Evolutionary conservation across 75 land plant genomes (phyloP).

Genomic region (Larix kaempferi): DNA sequence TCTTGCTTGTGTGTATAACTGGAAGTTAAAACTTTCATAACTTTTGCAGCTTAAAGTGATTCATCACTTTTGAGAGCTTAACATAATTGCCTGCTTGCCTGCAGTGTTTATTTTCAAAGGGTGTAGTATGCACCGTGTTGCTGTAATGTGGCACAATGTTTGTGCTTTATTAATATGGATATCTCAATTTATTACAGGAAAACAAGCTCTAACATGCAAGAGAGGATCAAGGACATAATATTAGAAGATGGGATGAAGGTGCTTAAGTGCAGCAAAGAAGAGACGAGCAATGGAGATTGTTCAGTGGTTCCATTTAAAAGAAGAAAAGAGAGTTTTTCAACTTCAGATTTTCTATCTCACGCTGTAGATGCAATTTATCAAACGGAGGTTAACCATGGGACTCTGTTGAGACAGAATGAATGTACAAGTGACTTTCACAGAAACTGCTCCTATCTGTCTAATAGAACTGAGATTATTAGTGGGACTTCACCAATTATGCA

Average conservation of each 20-base stretch:
- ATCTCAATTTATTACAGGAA: neutral
- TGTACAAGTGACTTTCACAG: neutral
- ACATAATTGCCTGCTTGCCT: neutral
- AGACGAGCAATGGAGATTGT: neutral
- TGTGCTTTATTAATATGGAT: neutral
- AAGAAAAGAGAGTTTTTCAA: neutral
- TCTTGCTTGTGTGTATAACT: neutral
- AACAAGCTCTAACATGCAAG: conserved; percentile 8
- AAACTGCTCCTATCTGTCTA: neutral
- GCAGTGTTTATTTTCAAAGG: neutral
- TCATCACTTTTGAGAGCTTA: neutral
- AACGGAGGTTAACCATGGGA: neutral
- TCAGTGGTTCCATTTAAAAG: neutral
- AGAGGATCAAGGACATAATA: neutral
- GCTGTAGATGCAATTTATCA: neutral
- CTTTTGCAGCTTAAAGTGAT: neutral
- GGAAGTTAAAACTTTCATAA: neutral
- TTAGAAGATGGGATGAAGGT: conserved; percentile 1
- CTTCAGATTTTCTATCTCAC: neutral
- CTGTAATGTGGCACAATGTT: neutral
- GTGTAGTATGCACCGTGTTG: neutral
- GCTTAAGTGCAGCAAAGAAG: neutral
- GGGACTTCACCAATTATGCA: neutral
- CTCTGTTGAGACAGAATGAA: neutral
- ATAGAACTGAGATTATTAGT: neutral